Conservation (phyloP, 1,284 basidiomycete genomes). For the Ustilago trichophora region DNA sequence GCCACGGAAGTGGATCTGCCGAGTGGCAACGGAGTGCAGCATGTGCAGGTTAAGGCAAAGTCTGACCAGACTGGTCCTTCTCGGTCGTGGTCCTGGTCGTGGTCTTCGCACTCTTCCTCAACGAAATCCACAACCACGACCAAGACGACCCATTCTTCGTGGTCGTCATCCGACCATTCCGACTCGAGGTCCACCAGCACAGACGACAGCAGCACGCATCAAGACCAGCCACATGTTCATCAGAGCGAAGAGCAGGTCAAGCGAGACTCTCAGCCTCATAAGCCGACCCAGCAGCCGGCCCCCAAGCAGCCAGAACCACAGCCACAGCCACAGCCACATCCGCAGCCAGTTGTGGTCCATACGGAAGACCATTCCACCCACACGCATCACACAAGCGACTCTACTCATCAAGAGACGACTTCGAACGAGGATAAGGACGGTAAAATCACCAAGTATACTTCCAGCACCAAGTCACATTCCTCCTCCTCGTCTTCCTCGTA, state of each 20-base stretch:
- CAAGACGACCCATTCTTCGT: too few relatives aligned
- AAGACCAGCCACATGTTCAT: too few relatives aligned
- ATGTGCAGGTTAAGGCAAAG: slow-evolving; percentile 16
- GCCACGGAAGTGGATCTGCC: not conserved
- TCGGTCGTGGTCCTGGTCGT: slow-evolving; percentile 30
- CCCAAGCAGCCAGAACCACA: not conserved
- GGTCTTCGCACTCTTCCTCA: slow-evolving; percentile 20
- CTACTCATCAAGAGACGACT: not conserved
- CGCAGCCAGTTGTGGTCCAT: not conserved
- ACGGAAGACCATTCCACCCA: slow-evolving; percentile 4
- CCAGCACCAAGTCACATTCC: not conserved
- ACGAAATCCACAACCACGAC: too few relatives aligned
- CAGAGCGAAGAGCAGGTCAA: not conserved
- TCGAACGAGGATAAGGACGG: slow-evolving; percentile 4
- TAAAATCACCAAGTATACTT: not conserved
- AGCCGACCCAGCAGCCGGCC: too few relatives aligned
- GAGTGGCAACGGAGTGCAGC: not conserved
- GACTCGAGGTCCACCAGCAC: not conserved
- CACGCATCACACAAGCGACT: not conserved
- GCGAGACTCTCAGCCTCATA: not conserved
- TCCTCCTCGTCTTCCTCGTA: slow-evolving; percentile 16
- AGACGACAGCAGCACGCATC: not conserved
- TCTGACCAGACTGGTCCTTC: slow-evolving; percentile 6
- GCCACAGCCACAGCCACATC: not conserved
- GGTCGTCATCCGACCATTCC: not conserved